Evolutionary conservation across 2,329 filamentous ascomycete species (phyloP), one percentile per base, ranked within the genome.

Genomic region (Ceratocystis smalleyi): DNA sequence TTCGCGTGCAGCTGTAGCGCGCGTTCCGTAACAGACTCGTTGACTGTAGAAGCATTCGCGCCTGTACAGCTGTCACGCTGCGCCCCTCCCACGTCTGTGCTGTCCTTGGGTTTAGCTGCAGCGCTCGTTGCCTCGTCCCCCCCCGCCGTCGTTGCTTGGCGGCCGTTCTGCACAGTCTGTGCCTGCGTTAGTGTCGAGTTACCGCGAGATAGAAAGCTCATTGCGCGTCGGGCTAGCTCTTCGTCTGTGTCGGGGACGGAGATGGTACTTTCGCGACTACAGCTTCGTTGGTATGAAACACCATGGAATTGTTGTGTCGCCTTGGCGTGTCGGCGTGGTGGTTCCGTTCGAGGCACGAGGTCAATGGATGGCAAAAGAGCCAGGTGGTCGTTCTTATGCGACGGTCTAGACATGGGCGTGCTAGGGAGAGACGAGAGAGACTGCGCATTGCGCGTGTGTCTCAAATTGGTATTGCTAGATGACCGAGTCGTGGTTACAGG

Each of bases 181-280:
- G 32, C 15, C n/a, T 43, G 45, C 0, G 77, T 79, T 67, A 80
- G 75, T 15, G 19, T 24, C 1, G n/a, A 43, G 7, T 47, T 55
- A 32, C 60, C 61, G 35, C 64, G 64, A 19, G 64, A 65, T 22
- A 65, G 35, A 5, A 59, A 64, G 47, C 43, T 65, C 64, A 83
- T 69, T 0, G 80, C 80, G 66, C 81, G 78, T 3, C 81, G 76
- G 0, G 79, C 79, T 27, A 83, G 74, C 69, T 83, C 81, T 69
- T 79, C 82, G 65, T 84, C 81, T 54, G 80, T 83, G 43, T 68
- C 67, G 2, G 66, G 64, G 19, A 65, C 86, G 0, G 89, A 94
- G 60, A 94, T 91, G 1, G 89, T 95, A 75, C 88, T 92, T 73
- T 95, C 90, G 66, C 89, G 84, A 73, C 89, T 91, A 62, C 83